Base-by-base conservation (phyloP, 352 stramenopile species). In the Phytophthora meadii region DNA sequence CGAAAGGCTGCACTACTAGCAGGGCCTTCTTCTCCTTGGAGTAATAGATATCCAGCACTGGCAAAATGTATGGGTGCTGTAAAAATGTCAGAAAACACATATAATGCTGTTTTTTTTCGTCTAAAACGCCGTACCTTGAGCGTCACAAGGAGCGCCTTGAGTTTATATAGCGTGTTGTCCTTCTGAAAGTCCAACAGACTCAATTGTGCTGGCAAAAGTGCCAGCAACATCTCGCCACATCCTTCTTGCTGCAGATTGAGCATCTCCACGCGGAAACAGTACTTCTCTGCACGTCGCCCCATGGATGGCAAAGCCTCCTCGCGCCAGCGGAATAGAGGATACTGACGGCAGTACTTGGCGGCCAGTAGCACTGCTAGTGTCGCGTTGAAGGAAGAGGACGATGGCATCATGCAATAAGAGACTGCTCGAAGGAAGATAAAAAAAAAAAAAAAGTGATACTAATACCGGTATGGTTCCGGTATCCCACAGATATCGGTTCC, bases 131-230 rank as follows among this genome's bases (percentile, higher is more conserved):
- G 12, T 27, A 88, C 80, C 68, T 90, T 89, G 39, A 92, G 73
- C 25, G 86, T 90, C 5, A 94, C 86, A 9, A 94, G 77, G 53
- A 94, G 61, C 19, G 82, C 67, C 60, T 94, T 94, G 51, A 94
- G 76, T 42, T 82, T 84, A 66, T 94, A 92, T 9, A 87, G 63
- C 7, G 70, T 72, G 58, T 67, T 76, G 15, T 88, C 76, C 52
- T 85, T 87, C 12, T 79, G 64, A 14, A 89, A 79, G 66, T 89
- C 75, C 22, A 93, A 55, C 14, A 90, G 72, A 65, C 81, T 89
- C 47, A 79, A 67, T 53, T 83, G 60, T 27, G 66, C 64, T 3
- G 83, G 82, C 30, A 94, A 64, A 22, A 94, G 60, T 40, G 77
- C 75, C 48, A 94, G 69, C 19, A 94, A 37, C 76, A 90, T 80